phyloP scores from a whole-genome alignment of 108 stramenopile genomes.

The Cyclostephanos invisitatus region DNA sequence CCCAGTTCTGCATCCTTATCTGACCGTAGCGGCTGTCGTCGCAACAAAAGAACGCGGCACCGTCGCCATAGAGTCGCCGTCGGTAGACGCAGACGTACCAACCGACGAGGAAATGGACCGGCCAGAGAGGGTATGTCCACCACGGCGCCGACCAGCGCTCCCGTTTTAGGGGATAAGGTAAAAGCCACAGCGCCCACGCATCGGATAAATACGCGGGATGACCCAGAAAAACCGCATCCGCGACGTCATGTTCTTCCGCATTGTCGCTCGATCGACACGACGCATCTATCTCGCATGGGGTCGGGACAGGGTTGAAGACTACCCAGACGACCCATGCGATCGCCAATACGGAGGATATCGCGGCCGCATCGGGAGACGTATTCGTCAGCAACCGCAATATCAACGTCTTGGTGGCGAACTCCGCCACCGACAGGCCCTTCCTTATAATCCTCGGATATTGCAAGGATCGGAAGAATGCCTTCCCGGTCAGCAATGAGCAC shows the following conservation, averaged over 20 bases:
- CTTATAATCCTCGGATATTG: conserved; percentile 24
- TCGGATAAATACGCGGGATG: conserved; percentile 56
- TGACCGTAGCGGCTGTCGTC: conserved; percentile 45
- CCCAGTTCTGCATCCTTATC: conserved; percentile 49
- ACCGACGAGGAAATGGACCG: conserved; percentile 52
- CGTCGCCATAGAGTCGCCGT: conserved; percentile 46
- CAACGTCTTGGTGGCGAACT: conserved; percentile 27
- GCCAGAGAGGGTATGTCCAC: conserved; percentile 50
- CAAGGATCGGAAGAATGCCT: conserved; percentile 31
- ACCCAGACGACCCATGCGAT: conserved; percentile 40
- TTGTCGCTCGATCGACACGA: background rate
- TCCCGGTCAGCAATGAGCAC: conserved; percentile 18
- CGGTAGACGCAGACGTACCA: conserved; percentile 53
- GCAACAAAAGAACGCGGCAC: conserved; percentile 52
- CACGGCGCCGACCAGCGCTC: conserved; percentile 51
- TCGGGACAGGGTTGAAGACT: conserved; percentile 23
- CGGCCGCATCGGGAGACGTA: background rate
- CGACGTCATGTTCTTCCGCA: background rate
- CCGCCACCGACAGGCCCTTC: conserved; percentile 2
- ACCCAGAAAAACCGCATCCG: conserved; percentile 31
- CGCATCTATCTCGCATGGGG: conserved; percentile 33
- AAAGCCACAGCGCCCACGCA: conserved; percentile 58
- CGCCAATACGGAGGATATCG: conserved; percentile 23
- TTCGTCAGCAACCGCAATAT: conserved; percentile 16
- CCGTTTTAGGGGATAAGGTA: conserved; percentile 50